Evolutionary conservation across 371 early-diverging fungal genomes (phyloP).

Genomic region (Nematocida homosporus): DNA sequence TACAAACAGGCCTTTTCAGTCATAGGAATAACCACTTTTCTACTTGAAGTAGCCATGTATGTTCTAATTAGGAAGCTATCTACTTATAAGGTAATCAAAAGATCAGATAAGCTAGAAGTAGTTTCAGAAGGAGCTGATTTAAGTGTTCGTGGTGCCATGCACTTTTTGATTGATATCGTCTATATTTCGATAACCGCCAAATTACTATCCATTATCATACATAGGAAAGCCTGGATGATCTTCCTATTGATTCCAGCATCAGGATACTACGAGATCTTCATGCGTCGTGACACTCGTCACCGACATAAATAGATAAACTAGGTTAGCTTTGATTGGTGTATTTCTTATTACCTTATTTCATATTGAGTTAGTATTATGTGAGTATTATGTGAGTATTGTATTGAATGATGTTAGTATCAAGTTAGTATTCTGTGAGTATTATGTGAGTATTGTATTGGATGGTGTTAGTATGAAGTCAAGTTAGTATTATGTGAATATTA

Average conservation of each 20-base stretch:
- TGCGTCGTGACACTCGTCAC: slow-evolving; percentile 10
- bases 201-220: slow-evolving; percentile 5
- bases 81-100: slow-evolving; percentile 5
- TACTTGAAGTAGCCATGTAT: not conserved
- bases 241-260: slow-evolving; percentile 37
- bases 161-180: slow-evolving; percentile 25
- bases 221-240: slow-evolving; percentile 21
- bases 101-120: slow-evolving; percentile 17
- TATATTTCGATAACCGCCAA: slow-evolving; percentile 4
- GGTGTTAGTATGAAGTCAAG: too few species aligned
- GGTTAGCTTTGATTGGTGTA: too few species aligned
- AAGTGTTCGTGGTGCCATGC: not conserved
- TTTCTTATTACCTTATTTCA: too few species aligned
- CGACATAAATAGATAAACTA: too few species aligned
- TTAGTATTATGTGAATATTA: too few species aligned
- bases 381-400: too few species aligned
- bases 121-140: slow-evolving; percentile 30
- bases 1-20: not conserved
- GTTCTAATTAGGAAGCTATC: not conserved
- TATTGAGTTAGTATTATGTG: too few species aligned
- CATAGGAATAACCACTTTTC: not conserved
- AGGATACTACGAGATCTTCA: slow-evolving; percentile 51
- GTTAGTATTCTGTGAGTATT: too few species aligned
- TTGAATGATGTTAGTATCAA: too few species aligned
- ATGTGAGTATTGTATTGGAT: too few species aligned